Percentiles rank a stretch among this genome's conserved stretches.
Conservation (phyloP, 164 flowering plant species). For the Nymphaea colorata region DNA sequence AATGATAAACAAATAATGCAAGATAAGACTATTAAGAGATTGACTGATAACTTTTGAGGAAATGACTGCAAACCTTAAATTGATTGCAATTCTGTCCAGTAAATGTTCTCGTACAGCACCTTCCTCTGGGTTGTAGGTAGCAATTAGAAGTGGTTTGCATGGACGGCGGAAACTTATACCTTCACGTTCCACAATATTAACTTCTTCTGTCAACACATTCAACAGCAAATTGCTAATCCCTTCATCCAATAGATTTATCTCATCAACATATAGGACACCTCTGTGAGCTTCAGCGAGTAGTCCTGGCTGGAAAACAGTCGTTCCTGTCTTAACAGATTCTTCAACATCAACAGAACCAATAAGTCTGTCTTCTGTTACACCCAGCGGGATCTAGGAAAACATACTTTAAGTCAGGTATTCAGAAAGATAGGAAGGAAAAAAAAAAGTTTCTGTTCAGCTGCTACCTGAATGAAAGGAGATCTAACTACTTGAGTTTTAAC, state of each 20-base stretch:
- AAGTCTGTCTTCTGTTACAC: too few relatives aligned
- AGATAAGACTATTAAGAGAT: not conserved
- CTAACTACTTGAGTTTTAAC: constrained; percentile 57
- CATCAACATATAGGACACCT: constrained; percentile 93
- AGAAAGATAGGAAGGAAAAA: too few relatives aligned
- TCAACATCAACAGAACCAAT: too few relatives aligned
- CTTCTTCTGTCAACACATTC: constrained; percentile 90
- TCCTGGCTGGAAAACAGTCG: constrained; percentile 96
- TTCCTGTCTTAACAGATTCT: too few relatives aligned
- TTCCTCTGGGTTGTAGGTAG: constrained; percentile 97
- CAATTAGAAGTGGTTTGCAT: constrained; percentile 93
- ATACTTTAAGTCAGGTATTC: too few relatives aligned
- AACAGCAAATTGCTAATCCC: constrained; percentile 95
- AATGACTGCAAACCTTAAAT: constrained; percentile 52
- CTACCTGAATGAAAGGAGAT: constrained; percentile 95
- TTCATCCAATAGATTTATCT: constrained; percentile 92
- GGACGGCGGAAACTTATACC: constrained; percentile 96
- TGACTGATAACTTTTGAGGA: not conserved
- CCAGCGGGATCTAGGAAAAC: too few relatives aligned
- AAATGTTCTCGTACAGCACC: constrained; percentile 96
- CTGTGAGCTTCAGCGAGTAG: constrained; percentile 99
- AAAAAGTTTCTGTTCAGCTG: not conserved
- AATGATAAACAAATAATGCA: not conserved
- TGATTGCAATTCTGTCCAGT: constrained; percentile 82
- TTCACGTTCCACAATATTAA: constrained; percentile 91